A percentile compares a stretch with the other conserved stretches of the same genome.
Evolutionary conservation across 148 eudicot genomes (phyloP).

Genomic region (Vaccinium corymbosum): DNA sequence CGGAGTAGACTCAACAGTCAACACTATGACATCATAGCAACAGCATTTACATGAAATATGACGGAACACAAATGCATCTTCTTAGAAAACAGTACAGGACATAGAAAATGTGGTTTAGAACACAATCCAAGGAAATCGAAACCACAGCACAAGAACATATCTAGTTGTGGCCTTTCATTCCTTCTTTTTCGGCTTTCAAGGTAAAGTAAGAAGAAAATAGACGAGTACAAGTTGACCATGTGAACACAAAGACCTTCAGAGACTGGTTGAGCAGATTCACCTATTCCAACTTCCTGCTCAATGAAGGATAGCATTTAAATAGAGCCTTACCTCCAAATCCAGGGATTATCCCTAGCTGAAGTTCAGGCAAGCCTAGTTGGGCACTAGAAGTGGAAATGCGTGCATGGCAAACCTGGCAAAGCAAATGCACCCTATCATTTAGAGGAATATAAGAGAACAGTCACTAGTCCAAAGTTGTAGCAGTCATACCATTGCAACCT

Average conservation of each 20-base stretch:
- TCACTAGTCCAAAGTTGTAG: not conserved
- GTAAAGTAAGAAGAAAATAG: too few relatives aligned
- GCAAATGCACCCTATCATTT: conserved; percentile 1
- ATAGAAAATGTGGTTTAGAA: too few relatives aligned
- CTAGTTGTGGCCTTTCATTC: too few relatives aligned
- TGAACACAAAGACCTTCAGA: too few relatives aligned
- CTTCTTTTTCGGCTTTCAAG: too few relatives aligned
- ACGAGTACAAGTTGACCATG: too few relatives aligned
- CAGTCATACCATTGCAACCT: conserved; percentile 89
- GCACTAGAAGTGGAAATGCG: conserved; percentile 81
- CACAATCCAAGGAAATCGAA: too few relatives aligned
- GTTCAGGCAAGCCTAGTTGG: conserved; percentile 92
- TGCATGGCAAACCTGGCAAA: conserved; percentile 77
- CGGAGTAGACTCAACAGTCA: not conserved
- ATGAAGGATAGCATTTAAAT: not conserved
- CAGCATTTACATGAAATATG: too few relatives aligned
- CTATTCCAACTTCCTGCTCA: not conserved
- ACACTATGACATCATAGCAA: too few relatives aligned
- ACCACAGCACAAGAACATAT: too few relatives aligned
- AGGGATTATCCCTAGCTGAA: conserved; percentile 87
- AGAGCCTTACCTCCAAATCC: conserved; percentile 86
- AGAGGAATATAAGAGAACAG: not conserved
- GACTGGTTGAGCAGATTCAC: not conserved
- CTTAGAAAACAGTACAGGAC: too few relatives aligned
- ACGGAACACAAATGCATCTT: too few relatives aligned